Percentiles rank a stretch among this genome's conserved stretches.
Conservation (phyloP, 495 filamentous ascomycete species). For the Aspergillus sparsus region DNA sequence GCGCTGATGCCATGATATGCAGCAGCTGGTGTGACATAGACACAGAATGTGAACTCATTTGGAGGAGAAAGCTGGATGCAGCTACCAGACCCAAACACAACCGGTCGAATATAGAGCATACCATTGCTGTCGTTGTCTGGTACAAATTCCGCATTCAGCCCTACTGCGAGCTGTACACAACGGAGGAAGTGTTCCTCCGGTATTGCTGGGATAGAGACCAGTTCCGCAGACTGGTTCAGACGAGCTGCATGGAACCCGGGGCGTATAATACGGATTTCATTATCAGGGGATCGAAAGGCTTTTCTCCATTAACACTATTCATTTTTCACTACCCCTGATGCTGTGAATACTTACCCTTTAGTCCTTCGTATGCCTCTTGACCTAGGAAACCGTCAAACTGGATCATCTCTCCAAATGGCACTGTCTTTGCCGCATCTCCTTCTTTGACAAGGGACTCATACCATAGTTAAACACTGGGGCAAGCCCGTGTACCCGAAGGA, state of each 20-base stretch:
- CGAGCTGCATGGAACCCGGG: slow-evolving; percentile 5
- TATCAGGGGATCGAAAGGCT: no score
- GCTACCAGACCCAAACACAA: slow-evolving; percentile 42
- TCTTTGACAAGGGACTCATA: background rate
- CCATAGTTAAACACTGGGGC: slow-evolving; percentile 48
- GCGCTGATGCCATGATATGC: slow-evolving; percentile 41
- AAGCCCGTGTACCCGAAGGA: slow-evolving; percentile 45
- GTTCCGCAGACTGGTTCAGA: slow-evolving; percentile 30
- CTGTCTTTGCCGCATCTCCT: no score
- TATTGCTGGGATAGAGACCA: slow-evolving; percentile 43
- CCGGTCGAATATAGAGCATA: slow-evolving; percentile 47
- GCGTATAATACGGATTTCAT: no score
- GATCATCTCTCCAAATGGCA: no score
- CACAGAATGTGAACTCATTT: slow-evolving; percentile 41
- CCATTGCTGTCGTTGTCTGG: slow-evolving; percentile 41
- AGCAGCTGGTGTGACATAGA: slow-evolving; percentile 42
- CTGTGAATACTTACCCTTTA: slow-evolving; percentile 36
- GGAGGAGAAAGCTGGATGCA: slow-evolving; percentile 35
- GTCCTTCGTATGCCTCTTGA: slow-evolving; percentile 36
- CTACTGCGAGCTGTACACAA: slow-evolving; percentile 40
- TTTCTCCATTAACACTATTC: no score
- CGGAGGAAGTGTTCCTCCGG: slow-evolving; percentile 39
- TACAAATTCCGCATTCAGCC: slow-evolving; percentile 44
- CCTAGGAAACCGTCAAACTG: slow-evolving; percentile 17
- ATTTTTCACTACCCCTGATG: background rate